Conservation (phyloP, 225 moss, liverwort and hornwort genomes). For the Bryum argenteum region DNA sequence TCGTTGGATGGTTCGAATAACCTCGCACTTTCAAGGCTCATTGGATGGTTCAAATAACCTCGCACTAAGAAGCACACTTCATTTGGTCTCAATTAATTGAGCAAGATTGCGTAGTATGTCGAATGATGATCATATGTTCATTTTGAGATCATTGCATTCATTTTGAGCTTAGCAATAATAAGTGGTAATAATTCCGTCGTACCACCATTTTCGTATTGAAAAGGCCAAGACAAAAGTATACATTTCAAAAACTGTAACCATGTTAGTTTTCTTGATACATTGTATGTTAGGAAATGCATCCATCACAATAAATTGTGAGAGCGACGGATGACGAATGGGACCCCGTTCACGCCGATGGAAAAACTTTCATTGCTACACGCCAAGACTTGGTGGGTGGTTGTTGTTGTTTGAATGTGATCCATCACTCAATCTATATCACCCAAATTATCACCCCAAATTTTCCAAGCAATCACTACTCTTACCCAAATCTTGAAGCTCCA, state of each 20-base stretch:
- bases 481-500: conserved; percentile 25
- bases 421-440: conserved; percentile 21
- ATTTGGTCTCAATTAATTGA: too few species aligned
- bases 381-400: conserved; percentile 44
- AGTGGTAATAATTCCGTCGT: conserved; percentile 10
- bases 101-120: too few species aligned
- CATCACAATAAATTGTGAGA: neutral
- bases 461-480: conserved; percentile 21
- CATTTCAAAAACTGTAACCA: neutral
- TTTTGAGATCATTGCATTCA: neutral
- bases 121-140: too few species aligned
- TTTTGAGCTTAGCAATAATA: neutral
- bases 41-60: too few species aligned
- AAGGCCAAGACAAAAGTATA: conserved; percentile 3
- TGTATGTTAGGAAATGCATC: conserved; percentile 5
- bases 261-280: conserved; percentile 5
- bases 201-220: neutral
- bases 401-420: conserved; percentile 30
- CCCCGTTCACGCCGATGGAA: neutral
- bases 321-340: conserved; percentile 14
- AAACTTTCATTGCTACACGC: conserved; percentile 18
- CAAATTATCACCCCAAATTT: conserved; percentile 22
- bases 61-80: too few species aligned
- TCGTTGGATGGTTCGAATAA: too few species aligned
- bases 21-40: too few species aligned